A percentile compares a stretch with the other conserved stretches of the same genome.
These are phyloP conservation scores for Conticribra weissflogii DNA, from an alignment of 108 stramenopile species.

Conservation along the genomic window DNA sequence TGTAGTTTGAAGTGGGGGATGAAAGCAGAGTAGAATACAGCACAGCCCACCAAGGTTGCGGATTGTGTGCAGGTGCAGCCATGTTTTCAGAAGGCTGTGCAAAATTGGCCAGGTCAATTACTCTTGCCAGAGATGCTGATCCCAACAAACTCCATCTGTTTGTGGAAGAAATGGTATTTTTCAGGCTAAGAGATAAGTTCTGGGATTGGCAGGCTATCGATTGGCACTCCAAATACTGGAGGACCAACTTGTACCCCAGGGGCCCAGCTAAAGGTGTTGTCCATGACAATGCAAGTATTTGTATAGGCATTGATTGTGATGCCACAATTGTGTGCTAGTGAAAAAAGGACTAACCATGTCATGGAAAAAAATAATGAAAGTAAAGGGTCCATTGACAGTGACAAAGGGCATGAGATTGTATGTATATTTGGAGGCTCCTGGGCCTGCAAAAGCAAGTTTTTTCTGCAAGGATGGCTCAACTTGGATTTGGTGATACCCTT, in stretches of 20 bases:
- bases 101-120: no score
- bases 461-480: not conserved
- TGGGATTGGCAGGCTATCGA: not conserved
- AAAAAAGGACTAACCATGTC: not conserved
- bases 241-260: not conserved
- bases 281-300: not conserved
- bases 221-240: constrained; percentile 6
- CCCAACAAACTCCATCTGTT: constrained; percentile 18
- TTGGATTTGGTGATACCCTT: not conserved
- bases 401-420: not conserved
- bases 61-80: not conserved
- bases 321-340: not conserved
- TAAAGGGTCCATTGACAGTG: not conserved
- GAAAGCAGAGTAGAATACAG: not conserved
- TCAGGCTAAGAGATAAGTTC: constrained; percentile 4
- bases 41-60: constrained; percentile 17
- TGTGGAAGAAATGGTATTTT: constrained; percentile 15
- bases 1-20: constrained; percentile 8
- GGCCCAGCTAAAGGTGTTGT: not conserved
- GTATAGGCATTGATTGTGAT: not conserved
- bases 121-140: constrained; percentile 3
- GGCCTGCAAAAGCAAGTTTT: not conserved
- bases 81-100: constrained; percentile 1
- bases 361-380: not conserved
- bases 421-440: not conserved